Percentiles rank a stretch among this genome's conserved stretches.
These are phyloP conservation scores for Trametes cubensis DNA, from an alignment of 768 basidiomycete species.

Conservation along the genomic window DNA sequence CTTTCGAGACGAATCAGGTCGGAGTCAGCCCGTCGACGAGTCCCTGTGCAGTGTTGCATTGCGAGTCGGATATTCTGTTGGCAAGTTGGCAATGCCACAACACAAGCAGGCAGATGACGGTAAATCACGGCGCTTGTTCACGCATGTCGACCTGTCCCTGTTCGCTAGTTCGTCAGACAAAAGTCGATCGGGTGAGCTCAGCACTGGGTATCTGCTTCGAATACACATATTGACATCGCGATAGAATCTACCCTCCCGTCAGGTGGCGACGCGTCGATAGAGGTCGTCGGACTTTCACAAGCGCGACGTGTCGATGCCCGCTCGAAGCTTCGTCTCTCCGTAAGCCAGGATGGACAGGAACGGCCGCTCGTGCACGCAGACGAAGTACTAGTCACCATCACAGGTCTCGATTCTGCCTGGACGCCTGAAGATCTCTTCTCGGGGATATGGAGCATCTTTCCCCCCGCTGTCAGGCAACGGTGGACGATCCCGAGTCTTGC, in stretches of 20 bases:
- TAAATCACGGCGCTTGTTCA: neutral
- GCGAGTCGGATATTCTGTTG: neutral
- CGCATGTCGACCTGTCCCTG: neutral
- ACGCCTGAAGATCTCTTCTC: conserved; percentile 4
- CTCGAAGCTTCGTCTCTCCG: neutral
- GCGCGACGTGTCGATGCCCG: neutral
- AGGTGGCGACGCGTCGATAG: neutral
- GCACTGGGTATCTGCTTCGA: no score
- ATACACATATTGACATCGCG: no score
- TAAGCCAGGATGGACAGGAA: neutral
- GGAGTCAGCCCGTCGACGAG: neutral
- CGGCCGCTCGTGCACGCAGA: neutral
- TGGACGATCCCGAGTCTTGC: conserved; percentile 3
- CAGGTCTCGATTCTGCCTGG: neutral
- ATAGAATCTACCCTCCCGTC: neutral
- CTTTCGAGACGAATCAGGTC: no score
- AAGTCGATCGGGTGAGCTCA: no score
- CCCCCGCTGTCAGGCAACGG: neutral
- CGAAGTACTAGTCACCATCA: conserved; percentile 9
- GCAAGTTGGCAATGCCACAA: neutral
- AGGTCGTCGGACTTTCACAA: neutral
- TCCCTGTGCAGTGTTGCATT: neutral
- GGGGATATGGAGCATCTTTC: conserved; percentile 1
- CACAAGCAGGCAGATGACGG: neutral
- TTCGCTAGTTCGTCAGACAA: no score